phyloP scores from a whole-genome alignment of 2,329 filamentous ascomycete genomes.

The Lachnellula subtilissima region DNA sequence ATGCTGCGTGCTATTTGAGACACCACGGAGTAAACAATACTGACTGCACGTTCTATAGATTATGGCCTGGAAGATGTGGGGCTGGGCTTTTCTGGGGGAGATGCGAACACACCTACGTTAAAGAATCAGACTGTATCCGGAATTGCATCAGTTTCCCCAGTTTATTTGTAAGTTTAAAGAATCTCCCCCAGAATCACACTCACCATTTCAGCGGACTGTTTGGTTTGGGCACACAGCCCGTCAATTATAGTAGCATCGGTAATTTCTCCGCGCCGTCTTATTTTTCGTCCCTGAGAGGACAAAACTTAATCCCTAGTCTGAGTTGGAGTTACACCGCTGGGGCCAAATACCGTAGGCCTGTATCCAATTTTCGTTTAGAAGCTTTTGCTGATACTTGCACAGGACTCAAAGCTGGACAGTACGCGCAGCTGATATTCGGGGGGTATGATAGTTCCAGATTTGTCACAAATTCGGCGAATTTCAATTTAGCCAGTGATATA shows the following conservation, averaged over 20 bases:
- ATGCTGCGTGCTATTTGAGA: too few species aligned
- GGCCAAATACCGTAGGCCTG: conserved; percentile 50
- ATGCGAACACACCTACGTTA: conserved; percentile 20
- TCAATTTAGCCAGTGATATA: conserved; percentile 35
- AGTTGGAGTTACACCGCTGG: conserved; percentile 62
- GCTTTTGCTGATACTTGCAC: neutral
- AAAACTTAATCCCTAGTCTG: conserved; percentile 35
- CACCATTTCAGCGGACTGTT: conserved; percentile 33
- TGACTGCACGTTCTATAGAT: neutral
- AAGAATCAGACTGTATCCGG: conserved; percentile 19
- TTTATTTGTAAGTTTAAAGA: conserved; percentile 33
- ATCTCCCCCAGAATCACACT: neutral
- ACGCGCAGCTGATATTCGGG: conserved; percentile 37
- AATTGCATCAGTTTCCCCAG: conserved; percentile 32
- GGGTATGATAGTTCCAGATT: conserved; percentile 38
- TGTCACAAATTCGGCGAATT: conserved; percentile 32
- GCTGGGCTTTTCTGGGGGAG: conserved; percentile 11
- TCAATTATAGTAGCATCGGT: conserved; percentile 35
- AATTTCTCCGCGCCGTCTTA: conserved; percentile 35
- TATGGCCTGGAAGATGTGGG: conserved; percentile 20
- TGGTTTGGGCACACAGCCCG: conserved; percentile 36
- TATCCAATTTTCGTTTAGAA: neutral
- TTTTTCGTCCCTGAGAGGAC: conserved; percentile 34
- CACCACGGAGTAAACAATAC: too few species aligned
- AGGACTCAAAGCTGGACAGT: conserved; percentile 28